These are phyloP conservation scores for Meyerozyma carpophila DNA, from an alignment of 1,139 yeast species.

Conservation along the genomic window DNA sequence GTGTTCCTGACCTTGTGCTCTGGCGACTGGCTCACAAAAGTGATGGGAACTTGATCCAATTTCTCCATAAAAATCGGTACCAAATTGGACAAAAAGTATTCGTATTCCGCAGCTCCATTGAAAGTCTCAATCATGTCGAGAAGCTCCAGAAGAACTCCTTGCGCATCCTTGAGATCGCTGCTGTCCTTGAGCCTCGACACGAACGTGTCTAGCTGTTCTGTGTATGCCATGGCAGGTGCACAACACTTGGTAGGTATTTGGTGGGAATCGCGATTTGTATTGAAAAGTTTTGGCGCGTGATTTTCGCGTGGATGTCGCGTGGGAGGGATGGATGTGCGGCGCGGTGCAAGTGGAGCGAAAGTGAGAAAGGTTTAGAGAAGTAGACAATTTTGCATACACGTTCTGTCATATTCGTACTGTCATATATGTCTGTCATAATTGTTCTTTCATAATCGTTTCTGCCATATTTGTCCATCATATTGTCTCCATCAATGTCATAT, in stretches of 20 bases:
- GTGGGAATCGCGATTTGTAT: neutral
- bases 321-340: neutral
- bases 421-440: no score
- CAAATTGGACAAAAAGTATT: slow-evolving; percentile 55
- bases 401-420: no score
- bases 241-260: neutral
- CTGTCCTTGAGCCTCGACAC: slow-evolving; percentile 54
- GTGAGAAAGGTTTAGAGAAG: no score
- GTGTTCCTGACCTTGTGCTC: slow-evolving; percentile 75
- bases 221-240: slow-evolving; percentile 19
- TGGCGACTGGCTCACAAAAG: slow-evolving; percentile 54
- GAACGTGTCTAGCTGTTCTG: slow-evolving; percentile 52
- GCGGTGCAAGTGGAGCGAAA: neutral
- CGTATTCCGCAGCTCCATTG: slow-evolving; percentile 76
- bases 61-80: slow-evolving; percentile 59
- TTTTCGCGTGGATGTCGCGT: neutral
- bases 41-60: slow-evolving; percentile 66
- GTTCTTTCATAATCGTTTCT: no score
- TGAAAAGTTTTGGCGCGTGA: neutral
- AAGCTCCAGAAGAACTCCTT: slow-evolving; percentile 70
- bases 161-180: slow-evolving; percentile 53
- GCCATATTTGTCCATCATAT: no score
- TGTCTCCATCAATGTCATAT: no score
- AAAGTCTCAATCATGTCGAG: slow-evolving; percentile 82
- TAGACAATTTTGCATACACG: no score